Percentiles rank a stretch among this genome's conserved stretches.
Evolutionary conservation across 352 stramenopile genomes (phyloP).

Genomic region (Globisporangium alternatum): DNA sequence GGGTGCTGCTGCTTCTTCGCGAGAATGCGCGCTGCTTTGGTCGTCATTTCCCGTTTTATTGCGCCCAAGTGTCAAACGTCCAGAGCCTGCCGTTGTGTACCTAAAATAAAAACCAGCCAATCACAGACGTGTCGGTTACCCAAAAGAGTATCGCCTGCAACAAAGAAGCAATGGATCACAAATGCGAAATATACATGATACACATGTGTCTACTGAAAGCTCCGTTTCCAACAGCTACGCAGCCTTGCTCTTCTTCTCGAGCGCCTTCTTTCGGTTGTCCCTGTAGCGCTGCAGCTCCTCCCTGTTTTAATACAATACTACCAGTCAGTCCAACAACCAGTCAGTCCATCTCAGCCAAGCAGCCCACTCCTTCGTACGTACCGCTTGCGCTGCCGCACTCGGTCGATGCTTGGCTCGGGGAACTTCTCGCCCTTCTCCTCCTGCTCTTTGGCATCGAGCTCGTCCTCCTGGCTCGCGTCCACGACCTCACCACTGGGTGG

Average conservation of each 20-base stretch:
- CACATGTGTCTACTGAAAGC: neutral
- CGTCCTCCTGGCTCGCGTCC: slow-evolving; percentile 28
- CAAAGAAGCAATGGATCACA: too few relatives aligned
- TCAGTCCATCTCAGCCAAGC: neutral
- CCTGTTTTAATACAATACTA: slow-evolving; percentile 15
- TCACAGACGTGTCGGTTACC: too few relatives aligned
- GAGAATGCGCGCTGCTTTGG: slow-evolving; percentile 45
- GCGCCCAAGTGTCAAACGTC: neutral
- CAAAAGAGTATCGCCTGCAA: too few relatives aligned
- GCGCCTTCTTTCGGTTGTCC: slow-evolving; percentile 48
- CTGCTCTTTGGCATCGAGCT: slow-evolving; percentile 23
- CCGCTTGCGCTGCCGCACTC: slow-evolving; percentile 63
- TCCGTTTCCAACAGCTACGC: slow-evolving; percentile 6
- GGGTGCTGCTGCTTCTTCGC: slow-evolving; percentile 40
- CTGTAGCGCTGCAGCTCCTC: slow-evolving; percentile 71
- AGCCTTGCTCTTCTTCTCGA: slow-evolving; percentile 50
- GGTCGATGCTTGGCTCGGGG: slow-evolving; percentile 68
- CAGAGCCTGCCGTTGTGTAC: too few relatives aligned
- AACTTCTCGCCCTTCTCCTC: slow-evolving; percentile 42
- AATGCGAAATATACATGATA: too few relatives aligned
- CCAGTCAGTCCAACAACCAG: neutral
- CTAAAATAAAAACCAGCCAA: too few relatives aligned
- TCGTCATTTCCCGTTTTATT: slow-evolving; percentile 4
- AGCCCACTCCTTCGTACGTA: slow-evolving; percentile 14
- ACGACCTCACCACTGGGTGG: slow-evolving; percentile 33